Conservation (phyloP, 148 eudicot genomes). For the Fallopia convolvulus region DNA sequence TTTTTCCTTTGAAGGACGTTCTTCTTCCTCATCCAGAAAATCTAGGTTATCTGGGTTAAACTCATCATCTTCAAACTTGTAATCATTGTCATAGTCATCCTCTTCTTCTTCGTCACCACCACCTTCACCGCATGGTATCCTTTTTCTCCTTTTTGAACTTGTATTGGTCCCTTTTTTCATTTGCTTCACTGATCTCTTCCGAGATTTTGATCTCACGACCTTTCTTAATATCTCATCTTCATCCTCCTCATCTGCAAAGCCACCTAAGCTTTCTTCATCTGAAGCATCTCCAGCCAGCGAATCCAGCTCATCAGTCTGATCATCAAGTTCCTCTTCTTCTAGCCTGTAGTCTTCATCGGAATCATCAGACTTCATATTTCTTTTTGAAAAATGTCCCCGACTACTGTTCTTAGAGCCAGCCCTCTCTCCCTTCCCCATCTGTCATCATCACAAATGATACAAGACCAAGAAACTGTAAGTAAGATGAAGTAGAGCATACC, state of each 20-base stretch:
- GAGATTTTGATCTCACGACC: slow-evolving; percentile 8
- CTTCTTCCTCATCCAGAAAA: slow-evolving; percentile 35
- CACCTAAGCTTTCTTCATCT: slow-evolving; percentile 48
- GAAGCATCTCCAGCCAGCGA: slow-evolving; percentile 67
- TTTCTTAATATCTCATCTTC: slow-evolving; percentile 26
- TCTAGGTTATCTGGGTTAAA: neutral
- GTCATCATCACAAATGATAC: slow-evolving; percentile 2
- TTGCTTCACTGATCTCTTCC: neutral
- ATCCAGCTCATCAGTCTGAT: slow-evolving; percentile 64
- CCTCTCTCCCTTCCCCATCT: slow-evolving; percentile 68
- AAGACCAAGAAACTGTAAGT: neutral
- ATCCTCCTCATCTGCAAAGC: slow-evolving; percentile 35
- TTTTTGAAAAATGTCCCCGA: slow-evolving; percentile 26
- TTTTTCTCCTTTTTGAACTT: slow-evolving; percentile 35
- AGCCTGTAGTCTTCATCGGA: slow-evolving; percentile 90
- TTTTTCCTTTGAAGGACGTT: neutral
- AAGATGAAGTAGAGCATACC: neutral
- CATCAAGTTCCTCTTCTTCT: slow-evolving; percentile 54
- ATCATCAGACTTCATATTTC: slow-evolving; percentile 53
- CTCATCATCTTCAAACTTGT: neutral
- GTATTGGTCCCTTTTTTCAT: slow-evolving; percentile 15
- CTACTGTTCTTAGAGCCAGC: slow-evolving; percentile 26
- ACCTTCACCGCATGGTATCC: slow-evolving; percentile 25
- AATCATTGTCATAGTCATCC: slow-evolving; percentile 15
- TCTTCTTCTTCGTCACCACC: slow-evolving; percentile 30